phyloP scores from a whole-genome alignment of 208 protist species.

The Leishmania tropica region DNA sequence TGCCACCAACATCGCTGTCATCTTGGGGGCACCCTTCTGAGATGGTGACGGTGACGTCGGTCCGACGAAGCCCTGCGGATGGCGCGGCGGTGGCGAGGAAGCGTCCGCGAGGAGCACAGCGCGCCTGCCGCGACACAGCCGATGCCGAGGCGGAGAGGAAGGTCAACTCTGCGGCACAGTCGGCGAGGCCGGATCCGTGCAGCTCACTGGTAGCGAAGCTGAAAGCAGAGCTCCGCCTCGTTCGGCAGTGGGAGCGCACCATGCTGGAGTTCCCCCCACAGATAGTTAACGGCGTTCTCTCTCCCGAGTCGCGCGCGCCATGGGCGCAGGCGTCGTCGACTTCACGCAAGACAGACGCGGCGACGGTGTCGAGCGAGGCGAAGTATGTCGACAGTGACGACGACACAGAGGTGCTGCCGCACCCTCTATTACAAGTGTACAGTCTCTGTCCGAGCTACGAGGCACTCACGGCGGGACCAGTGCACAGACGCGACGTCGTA shows the following conservation, averaged over 20 bases:
- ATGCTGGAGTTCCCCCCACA: constrained; percentile 17
- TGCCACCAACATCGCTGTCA: neutral
- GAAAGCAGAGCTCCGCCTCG: constrained; percentile 15
- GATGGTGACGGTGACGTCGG: neutral
- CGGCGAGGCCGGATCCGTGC: neutral
- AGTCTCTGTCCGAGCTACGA: constrained; percentile 33
- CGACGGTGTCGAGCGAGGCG: neutral
- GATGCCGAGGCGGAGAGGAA: neutral
- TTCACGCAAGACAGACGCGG: neutral
- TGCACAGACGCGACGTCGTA: constrained; percentile 3
- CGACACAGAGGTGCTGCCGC: constrained; percentile 11
- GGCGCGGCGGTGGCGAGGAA: neutral
- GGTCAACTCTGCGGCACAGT: neutral
- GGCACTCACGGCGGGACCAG: constrained; percentile 23
- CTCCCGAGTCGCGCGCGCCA: constrained; percentile 10
- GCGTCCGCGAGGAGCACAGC: neutral
- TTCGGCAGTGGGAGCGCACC: constrained; percentile 29
- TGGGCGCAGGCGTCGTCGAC: neutral
- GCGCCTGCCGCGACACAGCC: neutral
- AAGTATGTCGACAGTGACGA: neutral
- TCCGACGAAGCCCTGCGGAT: neutral
- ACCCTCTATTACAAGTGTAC: constrained; percentile 28
- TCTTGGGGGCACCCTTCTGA: neutral
- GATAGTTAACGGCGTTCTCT: constrained; percentile 22
- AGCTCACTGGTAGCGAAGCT: constrained; percentile 9